Base-by-base conservation (phyloP, 2,329 filamentous ascomycete genomes). In the Beauveria sp. region DNA sequence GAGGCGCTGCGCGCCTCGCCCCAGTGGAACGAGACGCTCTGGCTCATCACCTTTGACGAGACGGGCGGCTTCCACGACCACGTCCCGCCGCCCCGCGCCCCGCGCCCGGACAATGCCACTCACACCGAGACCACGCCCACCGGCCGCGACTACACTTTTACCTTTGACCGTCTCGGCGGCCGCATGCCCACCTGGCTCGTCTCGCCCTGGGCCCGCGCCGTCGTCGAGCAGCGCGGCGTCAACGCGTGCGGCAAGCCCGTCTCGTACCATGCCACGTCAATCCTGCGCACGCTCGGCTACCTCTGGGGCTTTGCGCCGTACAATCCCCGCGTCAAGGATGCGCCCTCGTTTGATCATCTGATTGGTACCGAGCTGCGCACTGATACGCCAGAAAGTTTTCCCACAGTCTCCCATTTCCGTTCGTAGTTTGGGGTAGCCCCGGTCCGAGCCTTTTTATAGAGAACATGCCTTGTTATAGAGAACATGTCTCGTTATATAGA, bases 251-350 rank as follows among this genome's bases (percentile, higher is more conserved):
- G 73, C 22, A 73, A 77, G 41, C 64, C 63, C 5, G 68, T 69
- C 10, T 66, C 67, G 30, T 80, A 79, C 66, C 75, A 73, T 3
- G 76, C 77, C 57, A 77, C 76, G 3, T 76, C 73, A 4, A 76
- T 79, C 53, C 67, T 79, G 12, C 73, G 72, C 61, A 76, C 73
- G 26, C 65, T 79, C 26, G 70, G 73, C 28, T 71, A 78, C 55
- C 71, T 79, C 22, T 80, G 75, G 72, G 73, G 68, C 43, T 67
- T 77, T 65, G 73, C 70, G 20, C 68, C 68, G 16, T 70, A 75
- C 56, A 75, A 71, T 8, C 71, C 71, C 0, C 71, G 74, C 0
- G 74, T 76, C 18, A 70, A 71, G 55, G 70, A 70, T 67, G 71
- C 72, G 2, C 70, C 75, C 5, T 72, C 73, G 2, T 77, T 77